phyloP scores from a whole-genome alignment of 2,329 filamentous ascomycete genomes.

The Stagonosporopsis vannaccii region DNA sequence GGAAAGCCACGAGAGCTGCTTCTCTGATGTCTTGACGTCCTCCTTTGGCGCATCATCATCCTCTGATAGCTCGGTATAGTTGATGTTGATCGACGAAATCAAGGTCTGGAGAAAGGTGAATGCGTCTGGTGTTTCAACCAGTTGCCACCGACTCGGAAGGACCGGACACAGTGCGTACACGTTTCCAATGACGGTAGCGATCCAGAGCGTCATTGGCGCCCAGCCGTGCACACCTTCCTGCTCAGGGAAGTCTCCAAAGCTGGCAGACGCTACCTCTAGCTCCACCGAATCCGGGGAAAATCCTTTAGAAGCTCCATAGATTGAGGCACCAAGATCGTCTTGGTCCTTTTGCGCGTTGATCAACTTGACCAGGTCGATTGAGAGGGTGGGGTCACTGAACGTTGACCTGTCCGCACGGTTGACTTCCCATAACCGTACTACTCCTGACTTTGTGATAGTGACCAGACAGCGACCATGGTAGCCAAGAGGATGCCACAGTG shows the following conservation, averaged over 20 bases:
- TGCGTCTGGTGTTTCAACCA: slow-evolving; percentile 43
- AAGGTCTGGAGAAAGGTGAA: slow-evolving; percentile 81
- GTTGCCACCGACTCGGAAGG: slow-evolving; percentile 84
- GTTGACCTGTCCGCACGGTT: slow-evolving; percentile 84
- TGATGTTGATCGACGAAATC: slow-evolving; percentile 81
- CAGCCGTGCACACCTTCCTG: slow-evolving; percentile 70
- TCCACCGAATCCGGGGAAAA: slow-evolving; percentile 91
- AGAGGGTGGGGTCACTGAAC: slow-evolving; percentile 82
- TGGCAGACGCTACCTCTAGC: slow-evolving; percentile 91
- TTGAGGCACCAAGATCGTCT: slow-evolving; percentile 82
- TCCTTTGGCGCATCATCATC: slow-evolving; percentile 51
- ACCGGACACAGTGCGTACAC: slow-evolving; percentile 93
- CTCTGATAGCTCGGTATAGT: slow-evolving; percentile 50
- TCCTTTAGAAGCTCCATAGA: slow-evolving; percentile 74
- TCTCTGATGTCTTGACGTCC: slow-evolving; percentile 53
- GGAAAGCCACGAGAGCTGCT: slow-evolving; percentile 67
- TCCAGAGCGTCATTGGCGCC: slow-evolving; percentile 95
- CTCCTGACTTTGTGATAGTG: slow-evolving; percentile 86
- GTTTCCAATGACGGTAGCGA: slow-evolving; percentile 94
- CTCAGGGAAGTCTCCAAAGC: slow-evolving; percentile 76
- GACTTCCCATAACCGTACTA: slow-evolving; percentile 90
- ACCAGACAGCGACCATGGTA: slow-evolving; percentile 82
- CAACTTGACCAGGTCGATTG: slow-evolving; percentile 88
- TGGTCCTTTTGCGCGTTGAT: slow-evolving; percentile 82
- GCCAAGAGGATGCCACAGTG: slow-evolving; percentile 91